Evolutionary conservation across 768 basidiomycete species (phyloP), one percentile per base, ranked within the genome.

Genomic region (Psilocybe tampanensis): DNA sequence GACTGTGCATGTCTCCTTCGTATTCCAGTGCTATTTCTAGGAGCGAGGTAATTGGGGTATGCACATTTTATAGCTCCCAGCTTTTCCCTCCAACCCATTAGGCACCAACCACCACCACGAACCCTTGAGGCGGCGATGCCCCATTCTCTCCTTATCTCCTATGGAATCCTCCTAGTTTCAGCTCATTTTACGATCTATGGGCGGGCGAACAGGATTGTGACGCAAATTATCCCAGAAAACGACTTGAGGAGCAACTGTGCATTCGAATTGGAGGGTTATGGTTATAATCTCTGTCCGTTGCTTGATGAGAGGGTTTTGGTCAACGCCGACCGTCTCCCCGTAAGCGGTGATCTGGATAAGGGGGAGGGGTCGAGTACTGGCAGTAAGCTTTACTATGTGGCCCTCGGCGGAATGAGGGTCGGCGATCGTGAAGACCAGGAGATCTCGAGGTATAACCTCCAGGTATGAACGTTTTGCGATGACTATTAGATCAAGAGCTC

Each of bases 221-320:
- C 41, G 11, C 55, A 60, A 9, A 43, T 36, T 21, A 49, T 65
- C 12, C 49, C 47, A 17, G 56, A 57, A 50, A 48, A 54, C 44
- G 58, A 58, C 36, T 64, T 68, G 49, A 47, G 44, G 18, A 47
- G 42, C 17, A 41, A 59, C 19, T 70, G 69, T 56, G 48, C 56
- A 43, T 61, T 70, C 53, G 54, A 61, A 12, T 22, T 70, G n/a
- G 49, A 56, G 5, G 67, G 63, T 22, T 60, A 66, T 52, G 55
- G 34, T 6, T 68, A 62, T 45, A 44, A 70, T 44, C 29, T 70
- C 8, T 70, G 69, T 44, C 60, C 69, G 1, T 55, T 70, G 56
- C 44, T 57, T 18, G 56, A 56, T 2, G 43, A 44, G 52, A 50
- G 49, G n/a, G 44, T 55, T 8, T 15, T 39, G 11, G 60, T 62